Percentiles rank a stretch among this genome's conserved stretches.
Conservation (phyloP, 495 filamentous ascomycete genomes). For the Xylaria flabelliformis region DNA sequence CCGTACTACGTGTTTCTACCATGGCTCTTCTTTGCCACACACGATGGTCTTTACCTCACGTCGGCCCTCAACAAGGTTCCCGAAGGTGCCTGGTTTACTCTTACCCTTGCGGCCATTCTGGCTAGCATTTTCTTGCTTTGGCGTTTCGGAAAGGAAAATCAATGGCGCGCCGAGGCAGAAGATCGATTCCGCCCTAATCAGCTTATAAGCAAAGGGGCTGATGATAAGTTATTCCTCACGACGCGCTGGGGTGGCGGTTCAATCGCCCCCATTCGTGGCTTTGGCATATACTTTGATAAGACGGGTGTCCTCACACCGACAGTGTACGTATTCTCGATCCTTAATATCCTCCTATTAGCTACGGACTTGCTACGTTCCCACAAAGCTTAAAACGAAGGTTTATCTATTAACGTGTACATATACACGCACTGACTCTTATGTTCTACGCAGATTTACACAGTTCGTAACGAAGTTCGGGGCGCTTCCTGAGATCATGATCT, state of each 20-base stretch:
- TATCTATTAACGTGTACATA: background rate
- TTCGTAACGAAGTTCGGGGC: conserved; percentile 68
- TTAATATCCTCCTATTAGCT: background rate
- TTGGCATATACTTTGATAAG: conserved; percentile 74
- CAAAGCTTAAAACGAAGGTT: background rate
- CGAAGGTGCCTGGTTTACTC: conserved; percentile 76
- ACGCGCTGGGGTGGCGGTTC: conserved; percentile 53
- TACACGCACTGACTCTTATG: background rate
- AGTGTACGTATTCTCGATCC: conserved; percentile 38
- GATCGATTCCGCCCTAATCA: conserved; percentile 61
- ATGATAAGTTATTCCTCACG: conserved; percentile 41
- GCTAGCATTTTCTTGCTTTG: conserved; percentile 69
- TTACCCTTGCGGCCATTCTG: conserved; percentile 65
- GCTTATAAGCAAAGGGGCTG: conserved; percentile 45
- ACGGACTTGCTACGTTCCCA: background rate
- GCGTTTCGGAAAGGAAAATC: conserved; percentile 76
- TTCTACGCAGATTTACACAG: conserved; percentile 55
- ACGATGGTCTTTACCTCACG: conserved; percentile 72
- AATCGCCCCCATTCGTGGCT: conserved; percentile 55
- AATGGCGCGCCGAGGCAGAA: conserved; percentile 70
- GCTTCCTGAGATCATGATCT: conserved; percentile 62
- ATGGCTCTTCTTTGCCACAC: conserved; percentile 65
- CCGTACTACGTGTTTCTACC: conserved; percentile 61
- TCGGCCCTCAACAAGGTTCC: conserved; percentile 73
- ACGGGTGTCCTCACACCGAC: conserved; percentile 59